A percentile compares a stretch with the other conserved stretches of the same genome.
phyloP scores from a whole-genome alignment of 2,329 filamentous ascomycete genomes.

The Trichoderma sp. region DNA sequence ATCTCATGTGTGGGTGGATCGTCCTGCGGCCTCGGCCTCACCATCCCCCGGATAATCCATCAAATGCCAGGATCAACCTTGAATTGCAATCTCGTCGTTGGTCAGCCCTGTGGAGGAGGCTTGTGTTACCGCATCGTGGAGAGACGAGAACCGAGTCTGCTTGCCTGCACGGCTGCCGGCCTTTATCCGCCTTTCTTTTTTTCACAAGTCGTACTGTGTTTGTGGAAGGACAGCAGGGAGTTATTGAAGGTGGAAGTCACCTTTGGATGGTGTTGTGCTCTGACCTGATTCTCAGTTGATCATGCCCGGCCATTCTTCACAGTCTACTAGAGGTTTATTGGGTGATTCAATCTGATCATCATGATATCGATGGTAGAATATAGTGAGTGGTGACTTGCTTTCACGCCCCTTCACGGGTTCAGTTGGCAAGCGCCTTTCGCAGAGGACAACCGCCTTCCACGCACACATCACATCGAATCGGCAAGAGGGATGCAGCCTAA shows the following conservation, averaged over 20 bases:
- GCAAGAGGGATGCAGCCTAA: constrained; percentile 4
- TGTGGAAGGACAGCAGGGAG: not conserved
- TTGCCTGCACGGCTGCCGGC: not conserved
- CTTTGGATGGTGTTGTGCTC: not conserved
- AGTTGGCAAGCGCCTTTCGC: not conserved
- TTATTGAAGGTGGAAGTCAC: not conserved
- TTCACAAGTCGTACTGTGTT: not conserved
- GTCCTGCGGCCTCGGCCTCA: too few relatives aligned
- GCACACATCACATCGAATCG: not conserved
- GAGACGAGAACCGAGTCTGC: not conserved
- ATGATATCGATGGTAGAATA: too few relatives aligned
- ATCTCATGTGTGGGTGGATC: not conserved
- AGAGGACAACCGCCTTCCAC: too few relatives aligned
- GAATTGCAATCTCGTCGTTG: not conserved
- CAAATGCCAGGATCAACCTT: not conserved
- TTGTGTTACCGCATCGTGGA: not conserved
- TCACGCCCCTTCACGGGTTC: too few relatives aligned
- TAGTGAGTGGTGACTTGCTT: too few relatives aligned
- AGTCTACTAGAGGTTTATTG: not conserved
- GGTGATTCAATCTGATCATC: too few relatives aligned
- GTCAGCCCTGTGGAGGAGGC: constrained; percentile 22
- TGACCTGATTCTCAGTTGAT: not conserved
- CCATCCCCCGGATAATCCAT: not conserved
- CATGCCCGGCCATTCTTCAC: not conserved
- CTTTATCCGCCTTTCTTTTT: too few relatives aligned